phyloP scores from a whole-genome alignment of 768 basidiomycete species.

The Lactarius quietus region DNA sequence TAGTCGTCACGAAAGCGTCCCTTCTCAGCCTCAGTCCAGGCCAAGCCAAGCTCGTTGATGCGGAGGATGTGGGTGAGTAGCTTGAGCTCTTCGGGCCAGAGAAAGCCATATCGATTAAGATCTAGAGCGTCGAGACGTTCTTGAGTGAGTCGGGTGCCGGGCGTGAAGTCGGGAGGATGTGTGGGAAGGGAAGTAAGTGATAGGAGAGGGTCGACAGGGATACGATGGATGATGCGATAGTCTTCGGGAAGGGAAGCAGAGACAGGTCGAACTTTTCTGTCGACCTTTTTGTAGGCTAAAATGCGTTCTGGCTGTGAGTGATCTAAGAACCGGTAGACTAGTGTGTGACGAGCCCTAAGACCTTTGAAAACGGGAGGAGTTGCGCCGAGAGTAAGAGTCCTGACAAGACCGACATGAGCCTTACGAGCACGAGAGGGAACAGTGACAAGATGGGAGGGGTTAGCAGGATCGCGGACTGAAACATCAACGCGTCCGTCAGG shows the following conservation, averaged over 20 bases:
- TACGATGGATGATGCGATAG: not conserved
- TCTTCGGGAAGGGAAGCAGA: not conserved
- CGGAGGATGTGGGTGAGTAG: constrained; percentile 29
- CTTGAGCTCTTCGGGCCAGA: constrained; percentile 31
- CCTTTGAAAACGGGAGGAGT: no score
- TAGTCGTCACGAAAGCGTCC: not conserved
- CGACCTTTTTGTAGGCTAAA: not conserved
- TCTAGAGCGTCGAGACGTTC: not conserved
- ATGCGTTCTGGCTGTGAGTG: no score
- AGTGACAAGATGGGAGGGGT: not conserved
- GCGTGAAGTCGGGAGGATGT: not conserved
- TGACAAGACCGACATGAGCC: no score
- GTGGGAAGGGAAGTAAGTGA: not conserved
- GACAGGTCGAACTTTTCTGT: not conserved
- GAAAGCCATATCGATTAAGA: not conserved
- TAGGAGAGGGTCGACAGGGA: not conserved
- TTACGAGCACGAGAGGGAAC: no score
- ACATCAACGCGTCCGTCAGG: not conserved
- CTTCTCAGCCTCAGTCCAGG: not conserved
- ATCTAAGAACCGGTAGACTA: no score
- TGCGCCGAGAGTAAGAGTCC: no score
- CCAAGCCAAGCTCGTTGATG: constrained; percentile 38
- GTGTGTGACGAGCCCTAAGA: no score
- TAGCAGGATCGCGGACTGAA: not conserved
- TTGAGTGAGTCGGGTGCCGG: not conserved